Evolutionary conservation across 768 basidiomycete genomes (phyloP).

Genomic region (Agrocybe chaxingu): DNA sequence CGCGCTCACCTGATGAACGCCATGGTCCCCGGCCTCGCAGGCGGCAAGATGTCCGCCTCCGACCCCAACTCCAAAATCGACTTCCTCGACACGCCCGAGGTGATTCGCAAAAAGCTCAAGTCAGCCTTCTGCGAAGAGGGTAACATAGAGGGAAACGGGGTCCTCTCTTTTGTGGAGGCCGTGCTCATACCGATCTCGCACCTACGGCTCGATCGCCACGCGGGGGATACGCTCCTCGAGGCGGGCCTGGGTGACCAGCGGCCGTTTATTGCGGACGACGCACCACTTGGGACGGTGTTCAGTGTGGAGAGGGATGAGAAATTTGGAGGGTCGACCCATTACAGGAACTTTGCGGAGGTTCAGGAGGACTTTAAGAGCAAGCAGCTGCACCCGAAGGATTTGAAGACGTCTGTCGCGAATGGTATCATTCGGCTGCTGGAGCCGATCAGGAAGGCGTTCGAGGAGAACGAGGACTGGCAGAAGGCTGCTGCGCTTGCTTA

Average conservation of each 20-base stretch:
- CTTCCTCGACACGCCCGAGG: conserved; percentile 85
- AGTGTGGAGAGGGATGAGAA: conserved; percentile 75
- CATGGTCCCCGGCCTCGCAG: conserved; percentile 94
- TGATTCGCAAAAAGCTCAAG: conserved; percentile 86
- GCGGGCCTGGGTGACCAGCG: conserved; percentile 48
- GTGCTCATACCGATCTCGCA: conserved; percentile 88
- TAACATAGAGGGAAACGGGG: conserved; percentile 82
- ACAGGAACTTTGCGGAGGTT: conserved; percentile 59
- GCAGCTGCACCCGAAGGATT: conserved; percentile 83
- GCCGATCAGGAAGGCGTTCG: conserved; percentile 79
- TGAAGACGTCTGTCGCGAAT: conserved; percentile 76
- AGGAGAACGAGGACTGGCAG: conserved; percentile 79
- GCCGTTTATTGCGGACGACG: conserved; percentile 63
- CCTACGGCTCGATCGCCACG: conserved; percentile 58
- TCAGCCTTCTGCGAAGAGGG: conserved; percentile 94
- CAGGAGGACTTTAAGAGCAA: conserved; percentile 72
- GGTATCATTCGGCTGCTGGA: conserved; percentile 73
- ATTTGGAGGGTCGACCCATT: conserved; percentile 80
- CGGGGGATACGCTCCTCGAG: conserved; percentile 49
- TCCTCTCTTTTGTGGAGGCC: conserved; percentile 79
- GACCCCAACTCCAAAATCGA: conserved; percentile 99
- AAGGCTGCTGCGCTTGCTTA: conserved; percentile 76
- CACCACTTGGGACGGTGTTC: conserved; percentile 82
- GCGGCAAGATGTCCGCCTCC: conserved; percentile 98
- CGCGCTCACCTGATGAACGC: conserved; percentile 97